phyloP scores from a whole-genome alignment of 768 basidiomycete genomes.

The Phylloporus sp. region DNA sequence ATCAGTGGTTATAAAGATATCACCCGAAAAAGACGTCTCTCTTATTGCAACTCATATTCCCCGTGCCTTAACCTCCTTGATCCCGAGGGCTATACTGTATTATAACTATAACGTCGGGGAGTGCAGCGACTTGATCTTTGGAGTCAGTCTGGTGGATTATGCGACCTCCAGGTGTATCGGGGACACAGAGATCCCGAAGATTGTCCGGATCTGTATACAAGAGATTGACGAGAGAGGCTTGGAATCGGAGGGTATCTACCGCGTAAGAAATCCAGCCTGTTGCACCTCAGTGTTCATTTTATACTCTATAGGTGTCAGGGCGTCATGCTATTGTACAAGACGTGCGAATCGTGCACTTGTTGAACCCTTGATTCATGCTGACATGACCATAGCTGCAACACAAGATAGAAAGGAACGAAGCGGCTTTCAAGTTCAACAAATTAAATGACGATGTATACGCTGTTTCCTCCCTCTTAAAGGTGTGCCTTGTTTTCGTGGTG shows the following conservation, averaged over 20 bases:
- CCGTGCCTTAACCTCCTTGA: slow-evolving; percentile 58
- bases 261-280: slow-evolving; percentile 40
- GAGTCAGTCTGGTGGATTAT: slow-evolving; percentile 84
- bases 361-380: background rate
- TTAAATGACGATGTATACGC: slow-evolving; percentile 76
- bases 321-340: slow-evolving; percentile 81
- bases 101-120: slow-evolving; percentile 77
- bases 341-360: slow-evolving; percentile 39
- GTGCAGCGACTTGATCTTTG: slow-evolving; percentile 87
- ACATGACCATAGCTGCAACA: slow-evolving; percentile 61
- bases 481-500: slow-evolving; percentile 23
- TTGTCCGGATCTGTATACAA: slow-evolving; percentile 73
- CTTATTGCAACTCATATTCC: slow-evolving; percentile 54
- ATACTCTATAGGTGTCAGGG: slow-evolving; percentile 61
- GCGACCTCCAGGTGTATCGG: slow-evolving; percentile 71
- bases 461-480: slow-evolving; percentile 83
- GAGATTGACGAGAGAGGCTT: slow-evolving; percentile 81
- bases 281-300: background rate
- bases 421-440: slow-evolving; percentile 65
- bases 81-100: slow-evolving; percentile 71
- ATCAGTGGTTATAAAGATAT: slow-evolving; percentile 59
- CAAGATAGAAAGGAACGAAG: slow-evolving; percentile 82
- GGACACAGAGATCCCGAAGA: slow-evolving; percentile 76
- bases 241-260: slow-evolving; percentile 77
- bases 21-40: slow-evolving; percentile 64